Conservation (phyloP, 2,329 filamentous ascomycete genomes). For the Lomentospora prolificans region DNA sequence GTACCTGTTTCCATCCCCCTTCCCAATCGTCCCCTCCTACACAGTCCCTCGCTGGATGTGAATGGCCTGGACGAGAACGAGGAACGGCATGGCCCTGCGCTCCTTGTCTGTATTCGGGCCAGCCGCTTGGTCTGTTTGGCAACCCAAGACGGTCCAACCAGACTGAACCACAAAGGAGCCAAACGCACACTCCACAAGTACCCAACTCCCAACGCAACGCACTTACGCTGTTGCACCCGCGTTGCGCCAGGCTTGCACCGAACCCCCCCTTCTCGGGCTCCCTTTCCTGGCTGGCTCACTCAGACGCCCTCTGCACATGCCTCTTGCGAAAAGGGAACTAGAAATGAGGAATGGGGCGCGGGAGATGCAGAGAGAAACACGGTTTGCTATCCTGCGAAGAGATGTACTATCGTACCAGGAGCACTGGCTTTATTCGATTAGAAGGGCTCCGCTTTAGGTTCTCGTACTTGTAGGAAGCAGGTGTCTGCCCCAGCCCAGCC, state of each 20-base stretch:
- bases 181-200: not conserved
- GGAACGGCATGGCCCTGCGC: not conserved
- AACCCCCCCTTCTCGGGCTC: not conserved
- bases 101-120: not conserved
- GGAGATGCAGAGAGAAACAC: not conserved
- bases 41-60: not conserved
- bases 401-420: not conserved
- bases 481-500: not conserved
- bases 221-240: not conserved
- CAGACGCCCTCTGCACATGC: too few relatives aligned
- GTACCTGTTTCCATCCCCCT: not conserved
- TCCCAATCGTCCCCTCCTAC: not conserved
- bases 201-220: not conserved
- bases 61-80: not conserved
- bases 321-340: too few relatives aligned
- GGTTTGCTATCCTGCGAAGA: not conserved
- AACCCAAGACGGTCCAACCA: not conserved
- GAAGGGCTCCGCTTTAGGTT: not conserved
- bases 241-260: not conserved
- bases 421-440: too few relatives aligned
- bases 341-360: too few relatives aligned
- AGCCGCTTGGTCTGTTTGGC: not conserved
- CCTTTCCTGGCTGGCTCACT: not conserved
- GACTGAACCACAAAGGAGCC: not conserved
- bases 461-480: not conserved